Evolutionary conservation across 176 grass and related monocot genomes (phyloP), one percentile per base, ranked within the genome.

Genomic region (Calamus simplicifolius): DNA sequence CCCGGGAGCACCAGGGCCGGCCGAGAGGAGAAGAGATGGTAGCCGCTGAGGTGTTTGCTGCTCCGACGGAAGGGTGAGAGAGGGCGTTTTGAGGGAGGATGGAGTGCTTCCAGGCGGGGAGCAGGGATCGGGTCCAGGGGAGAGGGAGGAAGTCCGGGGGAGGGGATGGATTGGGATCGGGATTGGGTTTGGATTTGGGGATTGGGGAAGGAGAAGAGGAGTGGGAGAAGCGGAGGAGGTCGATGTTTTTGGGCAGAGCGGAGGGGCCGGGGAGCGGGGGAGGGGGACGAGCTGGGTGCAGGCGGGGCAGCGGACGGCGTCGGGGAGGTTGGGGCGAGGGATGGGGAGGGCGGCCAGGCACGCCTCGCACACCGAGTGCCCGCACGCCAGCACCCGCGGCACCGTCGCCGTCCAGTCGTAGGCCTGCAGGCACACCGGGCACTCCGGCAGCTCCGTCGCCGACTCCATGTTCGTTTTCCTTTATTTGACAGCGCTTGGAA

Each of bases 241-340:
- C 80, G 64, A 90, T 76, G 75, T 96, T 96, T 59, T 72, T 90
- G 52, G 91, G 91, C 56, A 90, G 74, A 64, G 80, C 80, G 28
- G 75, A 76, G 64, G 83, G 69, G 16, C 91, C 83, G 23, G 81
- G 30, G 78, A 60, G 53, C 80, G 86, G 64, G 71, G 65, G 62
- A 85, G 90, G 66, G 91, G 91, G 19, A 88, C 80, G 57, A 82
- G 71, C 83, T 85, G 91, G 15, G 77, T 85, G 66, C 91, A 96
- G 49, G 85, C 81, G 21, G 91, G 86, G 49, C 91, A 96, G 15
- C 91, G 83, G 56, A 96, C 72, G 61, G 86, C 86, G 5, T 77
- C 57, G 8, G 69, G 56, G 38, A 69, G 67, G 30, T 82, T 59
- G 10, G 76, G 57, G 62, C 71, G 66, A 27, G 77, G 83, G 5